Evolutionary conservation across 176 grass and related monocot species (phyloP).

Genomic region (Areca catechu): DNA sequence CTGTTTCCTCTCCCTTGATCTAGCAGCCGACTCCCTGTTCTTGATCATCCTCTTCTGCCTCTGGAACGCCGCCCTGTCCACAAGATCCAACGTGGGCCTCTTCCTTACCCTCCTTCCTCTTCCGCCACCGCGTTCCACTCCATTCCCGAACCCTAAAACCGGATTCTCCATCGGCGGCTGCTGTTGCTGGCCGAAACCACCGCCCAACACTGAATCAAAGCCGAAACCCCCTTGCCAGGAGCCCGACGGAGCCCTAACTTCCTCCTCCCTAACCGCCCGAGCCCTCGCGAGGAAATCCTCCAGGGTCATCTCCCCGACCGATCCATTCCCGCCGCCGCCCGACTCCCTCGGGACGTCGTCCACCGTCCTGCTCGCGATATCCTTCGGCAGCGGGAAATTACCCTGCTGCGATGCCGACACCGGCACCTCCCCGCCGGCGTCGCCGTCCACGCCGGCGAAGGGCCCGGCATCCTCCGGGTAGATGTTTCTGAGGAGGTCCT

Average conservation of each 20-base stretch:
- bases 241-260: neutral
- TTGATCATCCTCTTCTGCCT: constrained; percentile 23
- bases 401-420: no score
- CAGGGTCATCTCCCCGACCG: neutral
- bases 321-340: neutral
- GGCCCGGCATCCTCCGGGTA: neutral
- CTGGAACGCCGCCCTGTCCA: neutral
- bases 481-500: neutral
- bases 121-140: neutral
- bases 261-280: neutral
- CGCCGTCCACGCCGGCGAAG: neutral
- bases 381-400: neutral
- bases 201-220: neutral
- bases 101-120: neutral
- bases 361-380: neutral
- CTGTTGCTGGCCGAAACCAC: neutral
- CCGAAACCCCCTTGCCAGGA: neutral
- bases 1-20: constrained; percentile 22
- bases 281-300: constrained; percentile 13
- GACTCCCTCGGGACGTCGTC: constrained; percentile 2
- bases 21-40: constrained; percentile 18
- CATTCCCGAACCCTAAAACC: neutral
- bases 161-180: neutral
- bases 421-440: neutral
- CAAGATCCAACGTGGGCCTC: neutral